Percentiles rank a stretch among this genome's conserved stretches.
phyloP scores from a whole-genome alignment of 306 rosid species.

The Calophaca sinica region DNA sequence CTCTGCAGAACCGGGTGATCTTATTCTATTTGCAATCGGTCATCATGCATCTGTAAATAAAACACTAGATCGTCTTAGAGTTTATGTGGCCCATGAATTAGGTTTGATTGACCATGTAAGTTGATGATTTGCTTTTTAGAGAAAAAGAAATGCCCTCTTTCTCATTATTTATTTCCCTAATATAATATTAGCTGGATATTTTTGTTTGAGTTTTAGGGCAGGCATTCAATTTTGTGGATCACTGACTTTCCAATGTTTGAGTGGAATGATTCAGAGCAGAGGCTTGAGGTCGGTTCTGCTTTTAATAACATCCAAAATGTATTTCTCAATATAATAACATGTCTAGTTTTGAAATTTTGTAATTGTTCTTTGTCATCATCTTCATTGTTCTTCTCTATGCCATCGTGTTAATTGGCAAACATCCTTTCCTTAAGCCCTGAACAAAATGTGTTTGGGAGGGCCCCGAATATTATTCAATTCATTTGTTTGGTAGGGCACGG shows the following conservation, averaged over 20 bases:
- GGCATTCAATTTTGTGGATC: constrained; percentile 91
- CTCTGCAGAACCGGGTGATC: constrained; percentile 74
- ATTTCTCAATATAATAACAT: constrained; percentile 17
- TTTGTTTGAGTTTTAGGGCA: constrained; percentile 60
- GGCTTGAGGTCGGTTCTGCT: constrained; percentile 81
- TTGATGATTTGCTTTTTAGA: constrained; percentile 26
- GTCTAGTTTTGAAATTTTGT: not conserved
- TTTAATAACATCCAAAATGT: constrained; percentile 22
- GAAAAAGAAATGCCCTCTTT: constrained; percentile 2
- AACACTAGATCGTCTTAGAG: constrained; percentile 83
- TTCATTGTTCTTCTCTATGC: not conserved
- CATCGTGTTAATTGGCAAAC: constrained; percentile 7
- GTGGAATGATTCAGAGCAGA: constrained; percentile 90
- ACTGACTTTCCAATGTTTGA: constrained; percentile 98
- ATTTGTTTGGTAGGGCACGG: not conserved
- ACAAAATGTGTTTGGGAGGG: not conserved
- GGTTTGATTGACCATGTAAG: constrained; percentile 82
- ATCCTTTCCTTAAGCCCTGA: constrained; percentile 6
- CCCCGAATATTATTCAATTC: not conserved
- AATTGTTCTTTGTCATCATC: not conserved
- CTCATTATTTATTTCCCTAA: constrained; percentile 39
- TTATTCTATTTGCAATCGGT: constrained; percentile 85
- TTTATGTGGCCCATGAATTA: constrained; percentile 73
- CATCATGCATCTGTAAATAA: constrained; percentile 69
- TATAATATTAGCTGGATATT: constrained; percentile 37